Evolutionary conservation across 495 filamentous ascomycete species (phyloP).

Genomic region (Tetracladium setigerum): DNA sequence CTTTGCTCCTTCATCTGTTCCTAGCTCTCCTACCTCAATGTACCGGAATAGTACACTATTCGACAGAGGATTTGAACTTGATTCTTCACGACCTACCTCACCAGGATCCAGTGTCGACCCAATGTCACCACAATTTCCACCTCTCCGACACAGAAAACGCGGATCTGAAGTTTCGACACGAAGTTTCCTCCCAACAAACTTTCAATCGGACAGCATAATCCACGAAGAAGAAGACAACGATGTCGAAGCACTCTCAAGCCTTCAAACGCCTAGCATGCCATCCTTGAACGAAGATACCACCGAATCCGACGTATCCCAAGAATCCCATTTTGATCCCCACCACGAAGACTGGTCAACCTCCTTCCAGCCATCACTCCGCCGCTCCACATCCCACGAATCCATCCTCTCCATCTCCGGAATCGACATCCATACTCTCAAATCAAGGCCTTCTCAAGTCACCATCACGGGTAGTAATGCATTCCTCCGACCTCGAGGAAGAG

Average conservation of each 20-base stretch:
- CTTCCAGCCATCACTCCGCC: constrained; percentile 26
- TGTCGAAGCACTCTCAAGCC: constrained; percentile 21
- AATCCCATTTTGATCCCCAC: constrained; percentile 6
- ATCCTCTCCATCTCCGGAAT: constrained; percentile 46
- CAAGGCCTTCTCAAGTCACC: constrained; percentile 41
- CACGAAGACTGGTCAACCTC: constrained; percentile 16
- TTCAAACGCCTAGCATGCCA: constrained; percentile 7
- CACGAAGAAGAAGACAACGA: constrained; percentile 23
- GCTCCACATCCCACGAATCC: constrained; percentile 43
- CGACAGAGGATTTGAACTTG: constrained; percentile 48
- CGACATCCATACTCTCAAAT: constrained; percentile 47
- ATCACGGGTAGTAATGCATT: constrained; percentile 36
- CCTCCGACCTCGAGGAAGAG: constrained; percentile 34
- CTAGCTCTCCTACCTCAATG: constrained; percentile 72
- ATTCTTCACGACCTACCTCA: constrained; percentile 63
- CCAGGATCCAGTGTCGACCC: constrained; percentile 62
- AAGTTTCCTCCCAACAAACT: constrained; percentile 32
- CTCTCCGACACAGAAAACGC: constrained; percentile 39
- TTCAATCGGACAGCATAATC: constrained; percentile 14
- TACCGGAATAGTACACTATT: constrained; percentile 71
- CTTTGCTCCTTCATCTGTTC: constrained; percentile 57
- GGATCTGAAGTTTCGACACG: constrained; percentile 46
- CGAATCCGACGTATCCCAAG: constrained; percentile 6
- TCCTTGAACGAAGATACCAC: constrained; percentile 7
- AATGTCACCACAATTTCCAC: constrained; percentile 44